Base-by-base conservation (phyloP, 2,329 filamentous ascomycete species). In the Corynespora cassiicola region DNA sequence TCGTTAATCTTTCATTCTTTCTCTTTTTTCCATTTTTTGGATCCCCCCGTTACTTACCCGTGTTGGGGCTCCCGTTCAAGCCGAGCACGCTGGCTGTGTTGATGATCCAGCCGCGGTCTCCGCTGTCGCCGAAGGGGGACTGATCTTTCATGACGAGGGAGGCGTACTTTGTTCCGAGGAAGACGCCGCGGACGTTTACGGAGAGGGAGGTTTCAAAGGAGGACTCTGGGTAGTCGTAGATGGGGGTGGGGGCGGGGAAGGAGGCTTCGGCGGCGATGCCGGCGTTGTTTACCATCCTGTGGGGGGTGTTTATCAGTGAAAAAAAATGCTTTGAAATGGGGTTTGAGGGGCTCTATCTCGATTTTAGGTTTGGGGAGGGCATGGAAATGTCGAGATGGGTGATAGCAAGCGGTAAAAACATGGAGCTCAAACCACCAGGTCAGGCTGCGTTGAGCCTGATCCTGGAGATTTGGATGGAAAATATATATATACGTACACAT, bases 31-130 rank as follows among this genome's bases (percentile, higher is more conserved):
- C n/a, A n/a, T n/a, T n/a, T n/a, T n/a, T n/a, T n/a, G n/a, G n/a
- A n/a, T n/a, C n/a, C n/a, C n/a, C n/a, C n/a, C n/a, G n/a, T n/a
- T n/a, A 50, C 49, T 40, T 23, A 11, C 74, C 71, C 2, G 25
- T 30, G 6, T 28, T 35, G 4, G 41, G 23, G 47, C 56, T 2
- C 47, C 41, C 73, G 5, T 75, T 63, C 12, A 79, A 32, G 8
- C 76, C 77, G 29, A 71, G 71, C 49, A 81, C 74, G 37, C 71
- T 76, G 0, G 77, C 67, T 2, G 80, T 61, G 51, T 83, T 83
- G 42, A 82, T 68, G 49, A 83, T 82, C 50, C 68, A 66, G 3
- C 79, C 80, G 20, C 78, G 61, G 36, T 67, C 61, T 9, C 59
- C 58, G 18, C 27, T 51, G n/a, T n/a, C n/a, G 14, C 47, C 16